phyloP scores from a whole-genome alignment of 2,329 filamentous ascomycete genomes.

The Cercospora beticola region DNA sequence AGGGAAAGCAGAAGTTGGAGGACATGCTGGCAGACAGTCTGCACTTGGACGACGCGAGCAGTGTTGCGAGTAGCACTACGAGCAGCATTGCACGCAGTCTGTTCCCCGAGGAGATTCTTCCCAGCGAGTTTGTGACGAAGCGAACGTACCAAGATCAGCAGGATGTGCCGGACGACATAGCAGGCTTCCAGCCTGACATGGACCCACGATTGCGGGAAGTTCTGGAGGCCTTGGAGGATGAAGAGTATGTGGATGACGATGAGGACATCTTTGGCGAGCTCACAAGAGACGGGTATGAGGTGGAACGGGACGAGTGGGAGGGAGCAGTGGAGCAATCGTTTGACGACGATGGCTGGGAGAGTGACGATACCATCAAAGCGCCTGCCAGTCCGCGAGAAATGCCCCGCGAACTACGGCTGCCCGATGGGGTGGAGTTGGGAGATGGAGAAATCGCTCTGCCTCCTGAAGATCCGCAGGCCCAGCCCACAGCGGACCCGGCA shows the following conservation, averaged over 20 bases:
- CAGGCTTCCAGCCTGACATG: conserved; percentile 97
- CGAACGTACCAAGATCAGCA: conserved; percentile 90
- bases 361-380: conserved; percentile 81
- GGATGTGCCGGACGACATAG: conserved; percentile 84
- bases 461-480: conserved; percentile 37
- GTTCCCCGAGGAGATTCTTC: conserved; percentile 72
- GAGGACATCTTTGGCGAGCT: conserved; percentile 82
- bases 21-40: conserved; percentile 68
- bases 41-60: conserved; percentile 45
- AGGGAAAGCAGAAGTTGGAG: conserved; percentile 75
- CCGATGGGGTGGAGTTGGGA: conserved; percentile 35
- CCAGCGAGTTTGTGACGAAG: conserved; percentile 74
- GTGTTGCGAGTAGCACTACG: conserved; percentile 46
- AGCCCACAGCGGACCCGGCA: conserved; percentile 39
- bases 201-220: conserved; percentile 88
- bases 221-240: conserved; percentile 89
- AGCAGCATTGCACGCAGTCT: conserved; percentile 44
- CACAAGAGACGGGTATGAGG: conserved; percentile 67
- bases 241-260: conserved; percentile 82
- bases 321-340: conserved; percentile 42
- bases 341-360: conserved; percentile 72
- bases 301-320: conserved; percentile 79
- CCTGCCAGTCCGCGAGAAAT: conserved; percentile 30
- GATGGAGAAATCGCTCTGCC: conserved; percentile 52
- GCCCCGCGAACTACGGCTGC: conserved; percentile 37